A percentile compares a stretch with the other conserved stretches of the same genome.
Evolutionary conservation across 192 early-diverging fungal species (phyloP).

Genomic region (Rhizophagus clarus): DNA sequence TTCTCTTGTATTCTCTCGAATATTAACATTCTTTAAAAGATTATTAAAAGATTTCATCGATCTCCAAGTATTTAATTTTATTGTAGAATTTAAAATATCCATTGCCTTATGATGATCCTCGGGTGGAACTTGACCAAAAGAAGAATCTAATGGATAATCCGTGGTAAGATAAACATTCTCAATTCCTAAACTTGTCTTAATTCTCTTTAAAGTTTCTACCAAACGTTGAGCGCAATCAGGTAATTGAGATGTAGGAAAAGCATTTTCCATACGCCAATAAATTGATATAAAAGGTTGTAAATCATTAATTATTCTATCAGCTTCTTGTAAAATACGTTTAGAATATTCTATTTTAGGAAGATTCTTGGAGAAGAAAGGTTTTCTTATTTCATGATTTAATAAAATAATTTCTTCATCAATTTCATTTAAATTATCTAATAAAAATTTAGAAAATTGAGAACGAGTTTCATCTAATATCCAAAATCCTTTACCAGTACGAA

Average conservation of each 20-base stretch:
- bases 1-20: neutral
- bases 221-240: slow-evolving; percentile 4
- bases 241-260: neutral
- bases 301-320: neutral
- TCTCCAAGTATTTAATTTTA: neutral
- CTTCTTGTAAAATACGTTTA: neutral
- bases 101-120: neutral
- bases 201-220: neutral
- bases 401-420: too few relatives aligned
- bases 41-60: neutral
- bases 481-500: too few relatives aligned
- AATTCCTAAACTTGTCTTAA: neutral
- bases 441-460: too few relatives aligned
- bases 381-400: too few relatives aligned
- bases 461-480: too few relatives aligned
- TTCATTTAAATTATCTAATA: too few relatives aligned
- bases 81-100: neutral
- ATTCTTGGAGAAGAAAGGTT: too few relatives aligned
- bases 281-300: neutral
- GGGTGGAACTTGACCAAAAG: neutral
- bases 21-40: neutral
- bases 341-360: neutral
- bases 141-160: neutral
- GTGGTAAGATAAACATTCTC: slow-evolving; percentile 7
- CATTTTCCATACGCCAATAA: neutral